These are phyloP conservation scores for Ceratocystis ficicola DNA, from an alignment of 2,329 filamentous ascomycete genomes.

Conservation along the genomic window DNA sequence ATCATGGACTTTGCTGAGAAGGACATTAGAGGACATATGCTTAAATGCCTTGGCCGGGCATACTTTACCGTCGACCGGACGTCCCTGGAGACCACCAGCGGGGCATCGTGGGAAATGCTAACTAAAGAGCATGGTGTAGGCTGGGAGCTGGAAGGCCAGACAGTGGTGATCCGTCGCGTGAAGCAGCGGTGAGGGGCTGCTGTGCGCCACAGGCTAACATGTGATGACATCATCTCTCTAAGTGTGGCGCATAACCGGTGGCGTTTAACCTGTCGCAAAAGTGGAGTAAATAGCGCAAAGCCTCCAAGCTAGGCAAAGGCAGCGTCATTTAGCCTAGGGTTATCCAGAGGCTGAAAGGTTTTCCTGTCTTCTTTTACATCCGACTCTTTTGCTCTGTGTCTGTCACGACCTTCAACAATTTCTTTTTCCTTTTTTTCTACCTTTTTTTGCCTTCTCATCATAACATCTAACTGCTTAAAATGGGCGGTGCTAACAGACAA, in stretches of 20 bases:
- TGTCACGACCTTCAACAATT: not conserved
- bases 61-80: constrained; percentile 61
- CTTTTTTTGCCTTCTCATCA: constrained; percentile 2
- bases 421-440: constrained; percentile 8
- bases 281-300: not conserved
- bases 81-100: constrained; percentile 59
- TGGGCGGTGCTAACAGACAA: constrained; percentile 57
- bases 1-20: constrained; percentile 73
- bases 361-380: constrained; percentile 6
- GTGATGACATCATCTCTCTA: not conserved
- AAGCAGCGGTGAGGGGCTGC: constrained; percentile 27
- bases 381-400: not conserved
- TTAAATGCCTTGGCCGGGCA: constrained; percentile 75
- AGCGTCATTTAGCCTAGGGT: constrained; percentile 9
- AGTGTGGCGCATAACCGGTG: not conserved
- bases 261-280: not conserved
- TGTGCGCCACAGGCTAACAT: not conserved
- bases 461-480: constrained; percentile 30
- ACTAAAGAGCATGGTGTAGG: constrained; percentile 59
- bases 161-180: constrained; percentile 59
- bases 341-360: constrained; percentile 11
- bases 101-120: constrained; percentile 60
- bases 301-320: not conserved
- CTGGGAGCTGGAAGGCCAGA: constrained; percentile 65
- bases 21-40: constrained; percentile 58